Base-by-base conservation (phyloP, 2,329 filamentous ascomycete species). In the Sporothrix brunneoviolacea region DNA sequence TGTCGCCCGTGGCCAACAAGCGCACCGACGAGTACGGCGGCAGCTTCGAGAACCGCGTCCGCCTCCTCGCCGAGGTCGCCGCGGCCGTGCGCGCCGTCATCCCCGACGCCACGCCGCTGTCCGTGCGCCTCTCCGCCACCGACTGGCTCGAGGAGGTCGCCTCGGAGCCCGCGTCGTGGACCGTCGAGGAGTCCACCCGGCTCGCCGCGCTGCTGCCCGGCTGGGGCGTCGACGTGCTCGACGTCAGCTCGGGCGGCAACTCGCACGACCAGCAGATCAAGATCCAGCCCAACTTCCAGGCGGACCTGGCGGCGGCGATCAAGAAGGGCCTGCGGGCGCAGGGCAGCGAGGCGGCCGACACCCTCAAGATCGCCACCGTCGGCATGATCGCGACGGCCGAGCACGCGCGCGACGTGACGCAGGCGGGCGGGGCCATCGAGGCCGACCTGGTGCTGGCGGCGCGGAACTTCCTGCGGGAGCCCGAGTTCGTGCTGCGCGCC, bases 401-500 rank as follows among this genome's bases (percentile, higher is more conserved):
- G 59, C 76, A 84, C 64, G 89, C 88, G 6, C 76, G 82, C 50
- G 66, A 67, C 1, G 68, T 74, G 57, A 79, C 70, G 52, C 84
- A 82, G 61, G 68, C 71, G 50, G 68, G 64, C 15, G 62, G 61
- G 44, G 10, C 53, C 57, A 61, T 74, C 15, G 68, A 72, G 62
- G 79, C 77, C 1, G 90, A 96, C 62, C 65, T 91, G n/a, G 81
- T 84, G 0, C 74, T 91, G 16, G 74, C 85, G 1, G 91, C 80
- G 0, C 75, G 88, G 50, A 84, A 86, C 61, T 93, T 93, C 67
- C 74, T 94, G 68, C 81, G 88, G 64, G 88, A 95, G 62, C 86
- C 90, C 0, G 83, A 87, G 52, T 82, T 90, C 62, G 84, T 89
- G 8, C 80, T 88, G 67, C 75, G 78, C 30, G 83, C 80, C 55